Evolutionary conservation across 2,329 filamentous ascomycete genomes (phyloP).

Genomic region (Fusarium nisikadoi): DNA sequence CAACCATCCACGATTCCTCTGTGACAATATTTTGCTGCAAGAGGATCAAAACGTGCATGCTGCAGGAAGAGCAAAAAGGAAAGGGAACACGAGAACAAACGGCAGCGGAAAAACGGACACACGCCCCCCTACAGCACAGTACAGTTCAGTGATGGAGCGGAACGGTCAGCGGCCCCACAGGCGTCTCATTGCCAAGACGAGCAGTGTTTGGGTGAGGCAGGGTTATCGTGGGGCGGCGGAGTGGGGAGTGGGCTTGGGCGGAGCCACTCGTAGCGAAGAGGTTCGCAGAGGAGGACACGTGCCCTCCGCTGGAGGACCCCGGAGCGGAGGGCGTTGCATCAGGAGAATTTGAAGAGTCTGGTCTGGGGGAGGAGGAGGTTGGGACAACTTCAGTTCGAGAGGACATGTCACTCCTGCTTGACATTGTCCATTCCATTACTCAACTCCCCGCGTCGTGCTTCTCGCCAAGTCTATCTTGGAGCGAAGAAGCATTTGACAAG

Average conservation of each 20-base stretch:
- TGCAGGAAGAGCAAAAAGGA: background rate
- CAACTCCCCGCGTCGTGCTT: background rate
- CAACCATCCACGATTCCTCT: conserved; percentile 19
- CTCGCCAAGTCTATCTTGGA: conserved; percentile 13
- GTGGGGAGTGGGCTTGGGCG: conserved; percentile 13
- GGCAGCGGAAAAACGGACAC: conserved; percentile 25
- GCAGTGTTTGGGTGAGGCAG: conserved; percentile 6
- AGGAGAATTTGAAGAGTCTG: background rate
- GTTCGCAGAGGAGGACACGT: conserved; percentile 25
- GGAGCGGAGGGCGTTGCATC: conserved; percentile 27
- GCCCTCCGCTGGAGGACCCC: conserved; percentile 29
- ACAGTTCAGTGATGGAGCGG: conserved; percentile 5
- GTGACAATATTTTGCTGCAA: conserved; percentile 25
- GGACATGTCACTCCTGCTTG: conserved; percentile 18
- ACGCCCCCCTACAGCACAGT: background rate
- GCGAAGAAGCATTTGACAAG: conserved; percentile 41
- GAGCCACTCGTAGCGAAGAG: conserved; percentile 24
- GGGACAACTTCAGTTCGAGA: background rate
- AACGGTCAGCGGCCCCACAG: conserved; percentile 36
- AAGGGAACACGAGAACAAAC: conserved; percentile 1
- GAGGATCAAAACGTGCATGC: conserved; percentile 9
- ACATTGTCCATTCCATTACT: background rate
- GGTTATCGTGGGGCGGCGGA: conserved; percentile 27
- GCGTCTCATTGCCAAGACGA: conserved; percentile 24
- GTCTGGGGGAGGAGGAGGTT: background rate